phyloP scores from a whole-genome alignment of 139 green algal genomes.

The Diplosphaera chodatii region DNA sequence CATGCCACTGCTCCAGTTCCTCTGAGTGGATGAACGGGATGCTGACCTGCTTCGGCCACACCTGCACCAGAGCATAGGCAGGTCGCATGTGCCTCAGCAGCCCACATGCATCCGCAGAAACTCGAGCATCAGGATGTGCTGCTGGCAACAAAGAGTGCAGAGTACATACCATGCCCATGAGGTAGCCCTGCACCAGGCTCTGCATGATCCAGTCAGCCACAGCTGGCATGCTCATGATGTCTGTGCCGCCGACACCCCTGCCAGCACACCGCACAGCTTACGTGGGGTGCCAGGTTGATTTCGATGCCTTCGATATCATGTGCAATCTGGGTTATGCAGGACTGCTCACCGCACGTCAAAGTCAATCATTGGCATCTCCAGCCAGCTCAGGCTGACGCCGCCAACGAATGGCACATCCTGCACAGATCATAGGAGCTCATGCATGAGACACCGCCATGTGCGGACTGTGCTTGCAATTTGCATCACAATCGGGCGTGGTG shows the following conservation, averaged over 20 bases:
- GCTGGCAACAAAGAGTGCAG: too few species aligned
- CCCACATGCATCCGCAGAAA: too few species aligned
- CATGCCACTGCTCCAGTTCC: background rate
- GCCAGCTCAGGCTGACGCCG: constrained; percentile 16
- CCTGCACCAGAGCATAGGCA: background rate
- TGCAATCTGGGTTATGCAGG: too few species aligned
- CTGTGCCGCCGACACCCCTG: background rate
- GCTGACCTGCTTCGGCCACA: background rate
- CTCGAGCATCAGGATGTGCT: too few species aligned
- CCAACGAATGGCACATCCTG: constrained; percentile 35
- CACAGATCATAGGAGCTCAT: background rate
- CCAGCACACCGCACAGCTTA: too few species aligned
- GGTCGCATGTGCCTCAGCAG: too few species aligned
- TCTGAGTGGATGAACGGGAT: background rate
- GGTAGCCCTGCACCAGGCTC: background rate
- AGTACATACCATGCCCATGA: background rate
- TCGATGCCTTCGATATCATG: too few species aligned
- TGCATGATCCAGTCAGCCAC: background rate
- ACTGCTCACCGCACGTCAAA: constrained; percentile 23
- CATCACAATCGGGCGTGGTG: too few species aligned
- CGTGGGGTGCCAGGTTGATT: too few species aligned
- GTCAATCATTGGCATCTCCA: constrained; percentile 26
- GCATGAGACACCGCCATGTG: too few species aligned
- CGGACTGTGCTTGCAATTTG: too few species aligned
- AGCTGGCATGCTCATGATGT: background rate